Evolutionary conservation across 2,329 filamentous ascomycete species (phyloP), one percentile per base, ranked within the genome.

Genomic region (Coleophoma crateriformis): DNA sequence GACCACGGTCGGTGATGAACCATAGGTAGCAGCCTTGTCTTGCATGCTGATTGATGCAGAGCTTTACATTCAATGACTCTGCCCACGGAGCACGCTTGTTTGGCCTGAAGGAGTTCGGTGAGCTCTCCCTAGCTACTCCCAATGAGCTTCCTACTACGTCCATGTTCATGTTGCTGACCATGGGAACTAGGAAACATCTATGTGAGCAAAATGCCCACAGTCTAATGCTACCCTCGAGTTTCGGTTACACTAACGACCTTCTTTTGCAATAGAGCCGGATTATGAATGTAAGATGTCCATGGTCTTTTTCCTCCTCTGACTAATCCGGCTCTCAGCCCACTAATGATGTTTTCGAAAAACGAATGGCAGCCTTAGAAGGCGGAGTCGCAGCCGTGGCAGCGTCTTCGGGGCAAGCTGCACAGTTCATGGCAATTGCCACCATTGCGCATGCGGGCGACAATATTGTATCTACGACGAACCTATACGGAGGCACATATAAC

Each of bases 401-500:
- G 39, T 77, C 90, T 0, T 96, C 90, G 1, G 91, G 92, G 50
- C 90, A 96, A 70, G 82, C 88, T 3, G 92, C 92, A 2, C 91
- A 96, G 66, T 96, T 96, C 75, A 91, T 96, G 76, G 77, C 90
- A 49, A 85, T 96, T 62, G 77, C 82, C 20, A 84, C 90, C 7
- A 83, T 97, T n/a, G 90, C 90, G 4, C 83, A 89, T 53, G 79
- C 84, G 0, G 92, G 92, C 44, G 91, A 96, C 75, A 96, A 96
- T 75, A 95, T 96, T 60, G 81, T 96, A 46, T 86, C 89, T 12
- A 96, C 92, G 7, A 85, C 85, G 46, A 95, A 95, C 71, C 75
- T 96, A 50, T 96, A 96, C 71, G 91, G 91, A 57, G 91, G 91
- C 67, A 96, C 92, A 14, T 96, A 96, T 76, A 96, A 97, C 73